A percentile compares a stretch with the other conserved stretches of the same genome.
Conservation (phyloP, 495 filamentous ascomycete species). For the Penicillium bialowiezense region DNA sequence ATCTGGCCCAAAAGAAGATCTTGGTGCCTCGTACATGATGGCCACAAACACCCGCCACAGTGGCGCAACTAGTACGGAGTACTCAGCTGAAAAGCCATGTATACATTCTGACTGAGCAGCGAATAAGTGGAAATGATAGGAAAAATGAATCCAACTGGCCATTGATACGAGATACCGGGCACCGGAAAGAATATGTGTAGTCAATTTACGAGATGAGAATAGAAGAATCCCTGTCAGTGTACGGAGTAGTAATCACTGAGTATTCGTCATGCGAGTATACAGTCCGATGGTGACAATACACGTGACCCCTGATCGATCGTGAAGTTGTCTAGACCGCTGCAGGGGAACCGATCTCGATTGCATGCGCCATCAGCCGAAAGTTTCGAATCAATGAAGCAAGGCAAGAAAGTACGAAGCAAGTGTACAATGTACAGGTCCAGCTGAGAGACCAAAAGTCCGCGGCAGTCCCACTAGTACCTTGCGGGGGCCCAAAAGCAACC, state of each 20-base stretch:
- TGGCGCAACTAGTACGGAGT: too few species aligned
- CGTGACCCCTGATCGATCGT: neutral
- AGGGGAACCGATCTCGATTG: slow-evolving; percentile 1
- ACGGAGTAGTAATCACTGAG: too few species aligned
- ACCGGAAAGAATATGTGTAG: too few species aligned
- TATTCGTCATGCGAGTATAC: too few species aligned
- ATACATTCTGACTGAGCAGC: too few species aligned
- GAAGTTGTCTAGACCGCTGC: neutral
- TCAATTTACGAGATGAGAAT: too few species aligned
- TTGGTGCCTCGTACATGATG: neutral
- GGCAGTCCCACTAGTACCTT: neutral
- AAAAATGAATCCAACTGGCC: too few species aligned
- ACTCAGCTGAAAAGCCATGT: too few species aligned
- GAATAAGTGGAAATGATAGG: too few species aligned
- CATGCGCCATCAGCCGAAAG: neutral
- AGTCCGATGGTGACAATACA: neutral
- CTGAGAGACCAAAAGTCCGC: slow-evolving; percentile 4
- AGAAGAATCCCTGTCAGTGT: too few species aligned
- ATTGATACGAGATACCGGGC: too few species aligned
- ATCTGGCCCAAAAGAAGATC: neutral
- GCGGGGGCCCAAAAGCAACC: neutral
- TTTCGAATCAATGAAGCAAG: slow-evolving; percentile 4
- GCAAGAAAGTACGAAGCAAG: slow-evolving; percentile 4
- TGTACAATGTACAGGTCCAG: slow-evolving; percentile 4
- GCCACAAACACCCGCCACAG: too few species aligned